Base-by-base conservation (phyloP, 768 basidiomycete genomes). In the Nidula microcarpa region DNA sequence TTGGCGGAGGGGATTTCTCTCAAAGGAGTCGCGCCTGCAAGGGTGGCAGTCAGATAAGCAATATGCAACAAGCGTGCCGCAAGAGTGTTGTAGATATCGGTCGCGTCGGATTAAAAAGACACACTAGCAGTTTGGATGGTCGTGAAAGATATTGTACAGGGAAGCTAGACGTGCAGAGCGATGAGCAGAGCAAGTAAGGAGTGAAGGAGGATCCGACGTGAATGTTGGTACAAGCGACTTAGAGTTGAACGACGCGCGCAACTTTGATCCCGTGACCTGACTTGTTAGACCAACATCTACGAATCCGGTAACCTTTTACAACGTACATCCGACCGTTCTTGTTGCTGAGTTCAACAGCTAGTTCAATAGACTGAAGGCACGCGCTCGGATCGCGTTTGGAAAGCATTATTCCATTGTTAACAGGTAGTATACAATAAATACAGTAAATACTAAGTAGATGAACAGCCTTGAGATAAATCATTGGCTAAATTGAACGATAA, bases 401-500 rank as follows among this genome's bases (percentile, higher is more conserved):
- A 30, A 30, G 23, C 23, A 3, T 30, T 30, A 30, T 30, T 30
- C 23, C 23, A 30, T 30, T 30, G 23, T 30, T 30, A 30, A 30
- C 23, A 30, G 23, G 23, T 30, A 41, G 11, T 41, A 41, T 41
- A 41, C 11, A 41, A 41, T 41, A 41, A 41, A 41, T 41, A 41
- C 39, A 41, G 23, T 30, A 30, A 30, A 30, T 30, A 30, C 1
- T 30, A 30, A 30, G 23, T 30, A 30, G 23, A 30, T 30, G 23
- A 30, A 30, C 23, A 30, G 23, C 23, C 23, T 30, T 30, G 23
- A 41, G 16, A 41, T 41, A 41, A 41, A 41, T 41, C 23, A 46
- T 14, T n/a, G 10, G 23, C 23, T 46, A 30, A 2, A 46, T 30
- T 74, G 59, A 33, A 78, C 59, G 53, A 74, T 61, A 53, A 81